Base-by-base conservation (phyloP, 257 asterid genomes). In the Capsicum chinense region DNA sequence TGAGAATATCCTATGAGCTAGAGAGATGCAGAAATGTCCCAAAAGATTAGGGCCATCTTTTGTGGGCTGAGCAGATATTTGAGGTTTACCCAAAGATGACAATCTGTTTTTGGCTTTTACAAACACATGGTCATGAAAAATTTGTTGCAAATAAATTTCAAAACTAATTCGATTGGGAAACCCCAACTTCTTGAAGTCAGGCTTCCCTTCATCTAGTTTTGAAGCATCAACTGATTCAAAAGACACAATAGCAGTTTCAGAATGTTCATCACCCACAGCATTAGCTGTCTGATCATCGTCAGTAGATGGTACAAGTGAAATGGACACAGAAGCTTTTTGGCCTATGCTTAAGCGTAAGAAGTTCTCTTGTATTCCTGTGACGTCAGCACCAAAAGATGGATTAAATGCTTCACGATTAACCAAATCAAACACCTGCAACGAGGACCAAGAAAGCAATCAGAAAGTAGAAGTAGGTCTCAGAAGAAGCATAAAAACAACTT, bases 1-100 rank as follows among this genome's bases (percentile, higher is more conserved):
- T 54, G 98, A 93, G 93, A 95, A 95, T 89, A 95, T 97, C 86
- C 98, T 91, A 88, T 97, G 99, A 85, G 98, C 95, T 81, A 97
- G 92, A 86, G 98, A 93, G 92, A 90, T 87, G 91, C 97, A 92
- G 85, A 95, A 97, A 90, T 97, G 98, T 82, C 92, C 94, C 54
- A 97, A 97, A 86, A 93, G 92, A 89, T 88, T 93, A n/a, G 92
- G 80, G 73, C 73, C 89, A 70, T 92, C 97, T 91, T 92, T 93
- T 52, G 56, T 83, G 68, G 94, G 90, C 88, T 85, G 97, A 83
- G 89, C 88, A 86, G 94, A 87, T 85, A 67, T 64, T 87, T 88
- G 95, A 89, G 85, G 89, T 87, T 84, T 91, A 74, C 84, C 85
- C 56, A 91, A 87, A 79, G 91, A 84, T 79, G 86, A 82, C 62